Base-by-base conservation (phyloP, 2,329 filamentous ascomycete genomes). In the Stagonosporopsis chrysanthemi region DNA sequence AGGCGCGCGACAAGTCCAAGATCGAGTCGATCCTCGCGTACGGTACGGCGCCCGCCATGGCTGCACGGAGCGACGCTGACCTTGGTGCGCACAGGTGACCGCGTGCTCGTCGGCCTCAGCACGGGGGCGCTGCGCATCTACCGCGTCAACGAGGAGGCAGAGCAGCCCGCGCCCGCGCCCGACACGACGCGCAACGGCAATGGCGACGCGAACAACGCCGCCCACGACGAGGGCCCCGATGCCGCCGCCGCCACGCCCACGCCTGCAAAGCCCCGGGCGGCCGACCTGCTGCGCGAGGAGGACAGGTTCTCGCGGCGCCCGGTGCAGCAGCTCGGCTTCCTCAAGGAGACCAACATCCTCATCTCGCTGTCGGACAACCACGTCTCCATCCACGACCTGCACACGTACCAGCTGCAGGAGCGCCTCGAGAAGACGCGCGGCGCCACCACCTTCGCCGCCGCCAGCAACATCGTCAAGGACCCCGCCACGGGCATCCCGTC, bases 21-120 rank as follows among this genome's bases (percentile, higher is more conserved):
- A 97, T 99, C 79, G 95, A 99, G 80, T 95, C 91, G 46, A 91
- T 99, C 66, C 84, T 98, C 44, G 91, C 94, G 60, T 91, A 97
- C 79, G 92, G 90, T 91, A 83, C 56, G 78, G 15, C 29, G 46
- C 42, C 12, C 22, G 39, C 12, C 14, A 31, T 14, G 29, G 29
- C 29, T 12, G 29, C 7, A 31, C 29, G 29, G 29, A 12, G 7
- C 4, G 9, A 39, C 42, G 44, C 68, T 75, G 54, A 75, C 63
- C 9, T 4, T 12, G 28, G 17, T 43, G 17, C 15, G 9, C 22
- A 5, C 52, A 92, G 90, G 93, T 73, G 95, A 99, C 75, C 88
- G 93, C 62, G 85, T 99, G 33, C 86, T 99, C 52, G 92, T 97
- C 56, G 95, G 95, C 53, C 84, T 99, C 62, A 97, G 91, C 78